Evolutionary conservation across 495 filamentous ascomycete species (phyloP).

Genomic region (Beverwykella pulmonaria): DNA sequence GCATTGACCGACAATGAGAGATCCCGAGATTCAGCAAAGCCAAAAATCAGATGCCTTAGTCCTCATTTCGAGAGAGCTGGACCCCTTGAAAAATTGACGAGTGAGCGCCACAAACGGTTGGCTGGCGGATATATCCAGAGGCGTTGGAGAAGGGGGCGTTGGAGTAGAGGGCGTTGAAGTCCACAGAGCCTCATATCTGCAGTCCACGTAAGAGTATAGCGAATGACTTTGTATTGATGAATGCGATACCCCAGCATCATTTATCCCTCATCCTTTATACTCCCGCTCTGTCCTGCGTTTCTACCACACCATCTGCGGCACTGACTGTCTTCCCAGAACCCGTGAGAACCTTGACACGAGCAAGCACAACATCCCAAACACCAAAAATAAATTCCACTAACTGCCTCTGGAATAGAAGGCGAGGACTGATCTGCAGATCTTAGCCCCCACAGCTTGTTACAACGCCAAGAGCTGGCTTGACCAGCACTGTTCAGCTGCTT

Average conservation of each 20-base stretch:
- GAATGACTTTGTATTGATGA: neutral
- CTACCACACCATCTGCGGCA: neutral
- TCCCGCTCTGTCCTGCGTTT: neutral
- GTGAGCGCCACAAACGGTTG: neutral
- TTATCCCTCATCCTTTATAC: neutral
- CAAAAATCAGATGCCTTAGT: neutral
- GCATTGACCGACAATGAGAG: too few species aligned
- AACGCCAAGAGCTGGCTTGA: neutral
- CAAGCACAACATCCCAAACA: neutral
- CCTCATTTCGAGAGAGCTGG: neutral
- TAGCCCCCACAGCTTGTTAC: neutral
- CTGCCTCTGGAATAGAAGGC: neutral
- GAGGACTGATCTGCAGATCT: neutral
- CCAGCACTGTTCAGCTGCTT: neutral
- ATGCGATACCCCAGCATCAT: slow-evolving; percentile 1
- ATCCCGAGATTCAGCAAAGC: neutral
- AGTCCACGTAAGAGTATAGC: neutral
- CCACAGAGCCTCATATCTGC: neutral
- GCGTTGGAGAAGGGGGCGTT: too few species aligned
- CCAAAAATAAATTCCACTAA: neutral
- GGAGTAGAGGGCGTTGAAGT: neutral
- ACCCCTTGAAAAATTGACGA: neutral
- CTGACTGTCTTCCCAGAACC: neutral
- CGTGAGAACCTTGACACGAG: too few species aligned
- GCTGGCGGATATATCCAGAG: too few species aligned